phyloP scores from a whole-genome alignment of 2,329 filamentous ascomycete genomes.

The Diaporthe amygdali region DNA sequence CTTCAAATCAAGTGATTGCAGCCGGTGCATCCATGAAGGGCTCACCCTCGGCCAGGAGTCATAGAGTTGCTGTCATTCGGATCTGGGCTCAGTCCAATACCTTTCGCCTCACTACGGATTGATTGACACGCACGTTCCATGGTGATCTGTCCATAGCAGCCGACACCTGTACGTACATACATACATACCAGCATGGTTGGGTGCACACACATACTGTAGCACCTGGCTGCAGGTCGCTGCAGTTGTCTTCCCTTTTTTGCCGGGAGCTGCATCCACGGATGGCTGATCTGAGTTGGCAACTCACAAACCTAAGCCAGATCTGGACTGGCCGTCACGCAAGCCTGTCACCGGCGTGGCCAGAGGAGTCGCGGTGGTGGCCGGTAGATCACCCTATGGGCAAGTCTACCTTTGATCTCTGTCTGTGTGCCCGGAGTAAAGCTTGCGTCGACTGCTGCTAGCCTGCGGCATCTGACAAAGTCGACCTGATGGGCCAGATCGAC shows the following conservation, averaged over 20 bases:
- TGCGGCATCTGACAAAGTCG: background rate
- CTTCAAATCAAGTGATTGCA: background rate
- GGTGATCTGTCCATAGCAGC: background rate
- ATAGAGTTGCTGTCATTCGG: background rate
- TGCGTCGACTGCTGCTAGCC: background rate
- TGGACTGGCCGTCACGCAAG: constrained; percentile 20
- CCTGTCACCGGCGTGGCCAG: constrained; percentile 12
- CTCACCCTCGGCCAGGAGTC: background rate
- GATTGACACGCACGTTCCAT: background rate
- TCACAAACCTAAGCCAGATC: constrained; percentile 12
- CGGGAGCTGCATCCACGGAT: constrained; percentile 15
- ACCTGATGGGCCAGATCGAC: background rate
- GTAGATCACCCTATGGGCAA: constrained; percentile 8
- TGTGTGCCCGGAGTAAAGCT: background rate
- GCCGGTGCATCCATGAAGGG: background rate
- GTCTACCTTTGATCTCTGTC: background rate
- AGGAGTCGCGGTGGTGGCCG: constrained; percentile 10
- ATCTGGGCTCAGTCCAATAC: background rate
- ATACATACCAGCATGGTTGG: constrained; percentile 4
- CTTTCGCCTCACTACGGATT: background rate
- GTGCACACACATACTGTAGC: constrained; percentile 6
- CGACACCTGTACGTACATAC: background rate
- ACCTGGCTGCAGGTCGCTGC: constrained; percentile 14
- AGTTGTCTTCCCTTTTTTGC: background rate
- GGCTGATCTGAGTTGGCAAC: constrained; percentile 21